Evolutionary conservation across 352 stramenopile species (phyloP), one percentile per base, ranked within the genome.

Genomic region (Pythium utonaiense): DNA sequence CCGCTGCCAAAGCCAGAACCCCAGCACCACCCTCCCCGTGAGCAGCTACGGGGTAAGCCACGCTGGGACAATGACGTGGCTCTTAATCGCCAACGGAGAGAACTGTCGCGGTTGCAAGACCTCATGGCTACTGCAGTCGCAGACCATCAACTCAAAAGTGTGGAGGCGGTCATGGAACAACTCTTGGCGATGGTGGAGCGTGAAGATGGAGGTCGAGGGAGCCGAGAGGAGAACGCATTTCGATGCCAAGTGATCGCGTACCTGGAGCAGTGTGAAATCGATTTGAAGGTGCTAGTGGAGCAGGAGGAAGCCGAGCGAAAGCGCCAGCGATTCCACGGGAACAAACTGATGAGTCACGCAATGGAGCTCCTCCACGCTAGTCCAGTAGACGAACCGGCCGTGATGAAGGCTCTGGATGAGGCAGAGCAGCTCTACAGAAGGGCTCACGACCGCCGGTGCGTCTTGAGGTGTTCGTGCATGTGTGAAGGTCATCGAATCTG

Each of bases 91-190:
- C 34, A 41, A 41, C 34, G 34, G 3, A 41, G 34, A 41, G 52
- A 59, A 25, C 31, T 50, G 3, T 25, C 40, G 17, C 34, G 34
- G 4, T 28, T 60, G 16, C 38, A 33, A 19, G 6, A 31, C 6
- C 30, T 60, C 9, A 60, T 60, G 53, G 28, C n/a, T 17, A 28
- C 16, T 10, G 53, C 53, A 14, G 14, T 60, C 6, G 38, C 16
- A 10, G n/a, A n/a, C 5, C 28, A 19, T 31, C 36, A 60, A 10
- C 28, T 60, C 7, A 42, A 42, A 12, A n/a, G 34, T 25, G 42
- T 53, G 17, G 53, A 53, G 45, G 53, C 38, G 22, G 45, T 60
- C 24, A 51, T 60, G 40, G 53, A 51, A 1, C 53, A 60, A 40
- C 19, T 60, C 16, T 10, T 60, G n/a, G 16, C 14, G n/a, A 19